Evolutionary conservation across 1,284 basidiomycete species (phyloP), one percentile per base, ranked within the genome.

Genomic region (Pseudozyma sp.): DNA sequence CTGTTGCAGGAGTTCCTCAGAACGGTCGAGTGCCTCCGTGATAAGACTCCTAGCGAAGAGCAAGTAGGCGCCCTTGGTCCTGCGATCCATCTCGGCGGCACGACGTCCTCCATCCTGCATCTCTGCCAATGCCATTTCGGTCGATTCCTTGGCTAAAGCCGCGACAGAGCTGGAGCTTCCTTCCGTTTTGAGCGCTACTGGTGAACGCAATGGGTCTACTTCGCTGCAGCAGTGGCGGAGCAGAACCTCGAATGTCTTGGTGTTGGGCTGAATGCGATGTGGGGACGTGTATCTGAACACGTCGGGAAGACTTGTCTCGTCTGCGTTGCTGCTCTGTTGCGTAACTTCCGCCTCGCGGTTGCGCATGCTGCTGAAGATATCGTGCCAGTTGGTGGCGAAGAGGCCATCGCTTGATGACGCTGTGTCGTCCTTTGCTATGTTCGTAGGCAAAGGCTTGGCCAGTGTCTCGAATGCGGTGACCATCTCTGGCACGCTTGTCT

Each of bases 401-500:
- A 80, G 53, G 34, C 69, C 59, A 18, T 59, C 73, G 12, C 14
- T 52, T n/a, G 59, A 53, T 4, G 55, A 52, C 1, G 36, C 38
- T n/a, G 36, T 42, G 25, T 58, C 51, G 16, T 53, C 43, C 12
- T 38, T 21, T 19, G 52, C n/a, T 10, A 36, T 16, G 35, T 55
- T 50, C 18, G 40, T 13, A 14, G 71, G 77, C 11, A 83, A 61
- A 11, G 81, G 76, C 58, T 75, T 70, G 35, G 70, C 66, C 8
- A 85, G 52, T 1, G 70, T 76, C 68, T 85, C 83, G 70, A 76
- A 85, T 9, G 81, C 77, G 16, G 72, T 56, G 4, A 82, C 54
- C 83, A 85, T 85, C 52, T 83, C 72, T 2, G 76, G 67, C n/a
- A 80, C 78, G 3, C 58, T 75, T 16, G 70, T 75, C 48, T 81